Evolutionary conservation across 2,329 filamentous ascomycete species (phyloP).

Genomic region (Fusarium armeniacum): DNA sequence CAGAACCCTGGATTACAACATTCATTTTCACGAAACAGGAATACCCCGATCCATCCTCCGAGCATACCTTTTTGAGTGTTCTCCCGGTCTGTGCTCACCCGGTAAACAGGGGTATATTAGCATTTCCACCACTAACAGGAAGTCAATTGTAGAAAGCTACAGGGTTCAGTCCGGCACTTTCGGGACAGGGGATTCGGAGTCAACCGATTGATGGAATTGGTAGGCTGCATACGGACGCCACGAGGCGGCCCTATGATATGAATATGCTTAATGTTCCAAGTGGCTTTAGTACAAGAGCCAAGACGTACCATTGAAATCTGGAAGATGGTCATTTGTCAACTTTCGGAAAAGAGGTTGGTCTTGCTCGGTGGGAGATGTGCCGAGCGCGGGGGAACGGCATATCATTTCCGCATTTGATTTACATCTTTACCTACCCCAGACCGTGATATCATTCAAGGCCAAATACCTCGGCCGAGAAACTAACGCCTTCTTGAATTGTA

Average conservation of each 20-base stretch:
- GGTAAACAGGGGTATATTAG: slow-evolving; percentile 10
- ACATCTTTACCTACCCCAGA: neutral
- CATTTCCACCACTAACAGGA: slow-evolving; percentile 37
- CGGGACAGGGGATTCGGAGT: neutral
- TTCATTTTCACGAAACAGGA: slow-evolving; percentile 22
- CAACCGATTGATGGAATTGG: slow-evolving; percentile 37
- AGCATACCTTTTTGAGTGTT: slow-evolving; percentile 23
- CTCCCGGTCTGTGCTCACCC: slow-evolving; percentile 12
- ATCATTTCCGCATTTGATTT: slow-evolving; percentile 15
- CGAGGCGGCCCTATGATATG: slow-evolving; percentile 6
- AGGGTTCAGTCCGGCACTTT: slow-evolving; percentile 18
- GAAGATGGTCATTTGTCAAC: neutral
- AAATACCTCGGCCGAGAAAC: neutral
- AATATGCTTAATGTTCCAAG: neutral
- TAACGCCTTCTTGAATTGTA: neutral
- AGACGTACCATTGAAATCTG: neutral
- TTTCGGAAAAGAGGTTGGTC: neutral
- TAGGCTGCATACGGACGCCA: neutral
- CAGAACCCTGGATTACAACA: neutral
- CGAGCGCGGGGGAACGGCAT: slow-evolving; percentile 16
- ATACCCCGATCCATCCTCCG: slow-evolving; percentile 27
- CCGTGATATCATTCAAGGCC: fast-evolving
- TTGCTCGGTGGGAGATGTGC: slow-evolving; percentile 1
- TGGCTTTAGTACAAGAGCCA: neutral
- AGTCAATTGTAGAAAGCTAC: fast-evolving